These are phyloP conservation scores for Boeremia lycopersici DNA, from an alignment of 2,329 filamentous ascomycete species.

Conservation along the genomic window DNA sequence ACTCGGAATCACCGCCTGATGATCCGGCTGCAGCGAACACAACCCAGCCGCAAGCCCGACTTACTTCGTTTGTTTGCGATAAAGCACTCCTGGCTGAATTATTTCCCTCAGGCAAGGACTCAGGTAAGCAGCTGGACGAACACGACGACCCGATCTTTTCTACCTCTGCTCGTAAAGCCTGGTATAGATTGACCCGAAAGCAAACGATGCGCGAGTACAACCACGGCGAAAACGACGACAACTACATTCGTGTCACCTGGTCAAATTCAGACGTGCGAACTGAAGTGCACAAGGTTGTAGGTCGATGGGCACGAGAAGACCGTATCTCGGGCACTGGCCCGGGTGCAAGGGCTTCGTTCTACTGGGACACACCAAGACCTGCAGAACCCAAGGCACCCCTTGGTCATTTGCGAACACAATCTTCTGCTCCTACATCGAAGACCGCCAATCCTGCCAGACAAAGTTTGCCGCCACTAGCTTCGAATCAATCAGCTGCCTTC, in stretches of 20 bases:
- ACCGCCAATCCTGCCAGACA: slow-evolving; percentile 25
- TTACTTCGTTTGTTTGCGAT: slow-evolving; percentile 19
- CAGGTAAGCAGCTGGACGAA: slow-evolving; percentile 19
- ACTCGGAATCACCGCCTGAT: background rate
- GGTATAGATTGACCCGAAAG: slow-evolving; percentile 48
- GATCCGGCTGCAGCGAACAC: background rate
- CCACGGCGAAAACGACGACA: slow-evolving; percentile 41
- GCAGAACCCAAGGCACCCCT: slow-evolving; percentile 20
- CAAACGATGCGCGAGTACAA: slow-evolving; percentile 49
- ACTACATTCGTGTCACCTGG: slow-evolving; percentile 48
- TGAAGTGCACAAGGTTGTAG: slow-evolving; percentile 45
- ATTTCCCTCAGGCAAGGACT: slow-evolving; percentile 25
- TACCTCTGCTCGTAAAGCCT: slow-evolving; percentile 45
- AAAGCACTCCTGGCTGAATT: slow-evolving; percentile 31
- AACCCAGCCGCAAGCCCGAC: background rate
- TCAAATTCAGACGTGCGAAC: slow-evolving; percentile 37
- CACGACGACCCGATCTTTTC: slow-evolving; percentile 42
- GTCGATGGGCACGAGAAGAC: slow-evolving; percentile 47
- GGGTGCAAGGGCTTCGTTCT: slow-evolving; percentile 43
- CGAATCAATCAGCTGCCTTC: slow-evolving; percentile 36
- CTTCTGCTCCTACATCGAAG: slow-evolving; percentile 26
- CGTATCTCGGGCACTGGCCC: slow-evolving; percentile 45
- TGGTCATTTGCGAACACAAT: slow-evolving; percentile 33
- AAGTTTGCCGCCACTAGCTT: slow-evolving; percentile 28
- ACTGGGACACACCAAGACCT: slow-evolving; percentile 44